Evolutionary conservation across 2,329 filamentous ascomycete genomes (phyloP).

Genomic region (Phialocephala subalpina): DNA sequence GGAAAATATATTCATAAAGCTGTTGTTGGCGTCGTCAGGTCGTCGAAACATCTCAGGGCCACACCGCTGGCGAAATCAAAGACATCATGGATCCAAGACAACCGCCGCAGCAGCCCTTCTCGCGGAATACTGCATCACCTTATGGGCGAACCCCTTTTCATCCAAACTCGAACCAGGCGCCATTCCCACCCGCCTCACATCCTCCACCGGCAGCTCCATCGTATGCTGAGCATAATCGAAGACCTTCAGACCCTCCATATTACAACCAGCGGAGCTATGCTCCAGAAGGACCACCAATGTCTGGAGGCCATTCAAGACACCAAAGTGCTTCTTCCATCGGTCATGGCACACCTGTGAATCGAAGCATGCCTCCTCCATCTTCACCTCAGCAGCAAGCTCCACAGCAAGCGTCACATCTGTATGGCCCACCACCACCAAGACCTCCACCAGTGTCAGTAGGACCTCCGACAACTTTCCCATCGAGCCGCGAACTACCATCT

Average conservation of each 20-base stretch:
- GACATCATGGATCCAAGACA: conserved; percentile 46
- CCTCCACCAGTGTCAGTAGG: conserved; percentile 51
- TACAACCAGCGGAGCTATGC: conserved; percentile 41
- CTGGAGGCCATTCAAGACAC: conserved; percentile 42
- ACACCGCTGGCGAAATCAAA: conserved; percentile 27
- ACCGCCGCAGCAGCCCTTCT: conserved; percentile 42
- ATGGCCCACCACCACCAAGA: conserved; percentile 46
- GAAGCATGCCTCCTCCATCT: conserved; percentile 57
- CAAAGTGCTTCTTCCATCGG: conserved; percentile 44
- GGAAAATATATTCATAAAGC: neutral
- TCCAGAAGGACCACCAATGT: conserved; percentile 41
- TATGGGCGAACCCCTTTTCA: conserved; percentile 43
- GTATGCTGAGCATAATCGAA: conserved; percentile 41
- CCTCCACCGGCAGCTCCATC: conserved; percentile 38
- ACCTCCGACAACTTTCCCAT: conserved; percentile 51
- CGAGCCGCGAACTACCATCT: conserved; percentile 62
- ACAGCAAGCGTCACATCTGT: conserved; percentile 42
- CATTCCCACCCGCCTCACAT: conserved; percentile 43
- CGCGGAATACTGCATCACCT: conserved; percentile 44
- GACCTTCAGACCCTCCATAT: conserved; percentile 45
- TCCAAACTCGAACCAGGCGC: conserved; percentile 37
- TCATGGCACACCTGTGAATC: conserved; percentile 41
- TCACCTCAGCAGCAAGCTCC: conserved; percentile 52
- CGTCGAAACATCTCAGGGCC: conserved; percentile 1
- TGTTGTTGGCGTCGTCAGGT: neutral